Percentiles rank a stretch among this genome's conserved stretches.
Evolutionary conservation across 257 asterid species (phyloP).

Genomic region (Solanum sparsipilum): DNA sequence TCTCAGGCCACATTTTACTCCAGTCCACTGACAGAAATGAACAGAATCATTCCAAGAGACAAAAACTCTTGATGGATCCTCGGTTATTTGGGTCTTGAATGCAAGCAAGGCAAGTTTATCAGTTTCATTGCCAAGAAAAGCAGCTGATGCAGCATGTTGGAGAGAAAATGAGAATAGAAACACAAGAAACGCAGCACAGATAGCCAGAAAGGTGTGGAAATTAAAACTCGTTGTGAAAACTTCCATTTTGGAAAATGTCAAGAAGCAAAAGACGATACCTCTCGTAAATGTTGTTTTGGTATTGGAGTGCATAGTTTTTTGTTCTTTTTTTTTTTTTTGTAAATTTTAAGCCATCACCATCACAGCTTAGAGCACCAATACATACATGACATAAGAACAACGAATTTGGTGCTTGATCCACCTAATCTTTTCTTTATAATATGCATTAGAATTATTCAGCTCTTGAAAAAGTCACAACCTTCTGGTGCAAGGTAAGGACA

Average conservation of each 20-base stretch:
- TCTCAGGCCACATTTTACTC: slow-evolving; percentile 23
- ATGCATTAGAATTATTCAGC: background rate
- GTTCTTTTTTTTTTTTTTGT: no score
- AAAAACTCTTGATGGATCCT: slow-evolving; percentile 26
- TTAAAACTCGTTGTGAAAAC: background rate
- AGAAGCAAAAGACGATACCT: background rate
- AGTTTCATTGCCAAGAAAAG: slow-evolving; percentile 12
- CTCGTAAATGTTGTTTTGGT: background rate
- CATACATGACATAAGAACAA: background rate
- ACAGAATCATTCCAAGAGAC: slow-evolving; percentile 29
- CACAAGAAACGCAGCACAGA: background rate
- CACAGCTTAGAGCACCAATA: background rate
- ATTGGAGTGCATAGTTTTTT: background rate
- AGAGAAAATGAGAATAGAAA: slow-evolving; percentile 6
- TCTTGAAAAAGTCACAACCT: background rate
- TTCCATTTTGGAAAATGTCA: slow-evolving; percentile 9
- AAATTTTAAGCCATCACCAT: background rate
- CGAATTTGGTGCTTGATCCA: background rate
- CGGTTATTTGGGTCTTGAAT: slow-evolving; percentile 30
- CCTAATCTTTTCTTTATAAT: background rate
- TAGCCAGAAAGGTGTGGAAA: slow-evolving; percentile 2
- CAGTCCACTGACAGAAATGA: slow-evolving; percentile 34
- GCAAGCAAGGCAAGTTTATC: slow-evolving; percentile 28
- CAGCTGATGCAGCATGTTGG: slow-evolving; percentile 11
- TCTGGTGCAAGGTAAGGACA: background rate